Evolutionary conservation across 371 early-diverging fungal genomes (phyloP).

Genomic region (Thermomucor indicae-seudaticae): DNA sequence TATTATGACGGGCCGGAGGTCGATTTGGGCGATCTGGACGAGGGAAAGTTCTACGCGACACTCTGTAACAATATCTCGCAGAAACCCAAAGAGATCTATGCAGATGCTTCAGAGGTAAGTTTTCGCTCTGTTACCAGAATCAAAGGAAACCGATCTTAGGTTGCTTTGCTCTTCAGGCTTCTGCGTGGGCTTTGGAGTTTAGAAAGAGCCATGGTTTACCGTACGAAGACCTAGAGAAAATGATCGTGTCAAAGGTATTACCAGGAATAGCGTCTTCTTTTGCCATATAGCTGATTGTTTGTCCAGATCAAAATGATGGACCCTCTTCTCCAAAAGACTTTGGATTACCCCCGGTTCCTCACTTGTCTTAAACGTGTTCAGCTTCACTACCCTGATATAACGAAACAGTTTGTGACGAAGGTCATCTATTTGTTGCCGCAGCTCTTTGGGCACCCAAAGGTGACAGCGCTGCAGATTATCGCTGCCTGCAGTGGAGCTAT

Average conservation of each 20-base stretch:
- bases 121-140: too few species aligned
- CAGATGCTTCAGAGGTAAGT: conserved; percentile 53
- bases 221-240: neutral
- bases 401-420: conserved; percentile 23
- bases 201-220: neutral
- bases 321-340: neutral
- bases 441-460: conserved; percentile 27
- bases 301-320: conserved; percentile 6
- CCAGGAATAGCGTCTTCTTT: neutral
- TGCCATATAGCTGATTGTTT: neutral
- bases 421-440: conserved; percentile 35
- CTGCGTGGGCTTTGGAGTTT: too few species aligned
- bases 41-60: conserved; percentile 34
- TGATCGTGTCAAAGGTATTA: neutral
- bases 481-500: conserved; percentile 43
- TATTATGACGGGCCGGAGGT: conserved; percentile 38
- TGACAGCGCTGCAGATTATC: conserved; percentile 52
- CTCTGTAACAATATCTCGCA: conserved; percentile 38
- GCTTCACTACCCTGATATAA: conserved; percentile 34
- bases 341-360: conserved; percentile 18
- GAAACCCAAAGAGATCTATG: conserved; percentile 29
- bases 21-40: conserved; percentile 36
- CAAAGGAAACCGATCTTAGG: too few species aligned
- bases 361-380: conserved; percentile 40
- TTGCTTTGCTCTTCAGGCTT: too few species aligned